phyloP scores from a whole-genome alignment of 2,329 filamentous ascomycete species.

The Bertia moriformis region DNA sequence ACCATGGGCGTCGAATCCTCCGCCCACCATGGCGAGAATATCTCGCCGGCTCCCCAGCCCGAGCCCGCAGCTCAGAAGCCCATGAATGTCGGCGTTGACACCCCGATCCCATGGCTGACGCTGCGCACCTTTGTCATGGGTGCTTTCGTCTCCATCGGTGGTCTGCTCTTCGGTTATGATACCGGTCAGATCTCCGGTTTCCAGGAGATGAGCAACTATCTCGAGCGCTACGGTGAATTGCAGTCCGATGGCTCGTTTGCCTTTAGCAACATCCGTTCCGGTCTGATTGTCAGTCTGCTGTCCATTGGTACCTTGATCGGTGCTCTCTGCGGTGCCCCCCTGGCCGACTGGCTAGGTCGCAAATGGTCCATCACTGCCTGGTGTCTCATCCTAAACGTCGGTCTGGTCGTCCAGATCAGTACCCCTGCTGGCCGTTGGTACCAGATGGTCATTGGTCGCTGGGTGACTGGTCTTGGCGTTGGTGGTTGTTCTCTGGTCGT shows the following conservation, averaged over 20 bases:
- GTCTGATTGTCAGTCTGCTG: slow-evolving; percentile 41
- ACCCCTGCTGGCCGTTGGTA: slow-evolving; percentile 35
- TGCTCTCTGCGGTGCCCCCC: slow-evolving; percentile 40
- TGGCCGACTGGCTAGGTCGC: slow-evolving; percentile 53
- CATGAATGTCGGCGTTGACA: slow-evolving; percentile 9
- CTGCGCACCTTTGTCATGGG: slow-evolving; percentile 20
- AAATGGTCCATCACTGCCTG: slow-evolving; percentile 46
- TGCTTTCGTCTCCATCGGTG: slow-evolving; percentile 26
- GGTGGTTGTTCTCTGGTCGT: slow-evolving; percentile 50
- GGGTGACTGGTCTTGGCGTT: slow-evolving; percentile 52
- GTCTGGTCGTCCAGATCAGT: slow-evolving; percentile 54
- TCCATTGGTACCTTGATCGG: slow-evolving; percentile 47
- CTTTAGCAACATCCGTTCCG: slow-evolving; percentile 38
- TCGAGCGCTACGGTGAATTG: slow-evolving; percentile 32
- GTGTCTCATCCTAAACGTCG: slow-evolving; percentile 43
- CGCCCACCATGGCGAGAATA: neutral
- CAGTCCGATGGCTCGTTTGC: slow-evolving; percentile 18
- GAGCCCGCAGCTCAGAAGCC: neutral
- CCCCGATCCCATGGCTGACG: slow-evolving; percentile 23
- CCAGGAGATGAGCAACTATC: slow-evolving; percentile 41
- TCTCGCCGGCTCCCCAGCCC: neutral
- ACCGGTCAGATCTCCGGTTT: slow-evolving; percentile 41
- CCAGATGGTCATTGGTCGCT: slow-evolving; percentile 51
- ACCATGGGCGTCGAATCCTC: neutral
- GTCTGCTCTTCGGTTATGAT: slow-evolving; percentile 30